Evolutionary conservation across 768 basidiomycete species (phyloP).

Genomic region (Auriscalpium microsporum): DNA sequence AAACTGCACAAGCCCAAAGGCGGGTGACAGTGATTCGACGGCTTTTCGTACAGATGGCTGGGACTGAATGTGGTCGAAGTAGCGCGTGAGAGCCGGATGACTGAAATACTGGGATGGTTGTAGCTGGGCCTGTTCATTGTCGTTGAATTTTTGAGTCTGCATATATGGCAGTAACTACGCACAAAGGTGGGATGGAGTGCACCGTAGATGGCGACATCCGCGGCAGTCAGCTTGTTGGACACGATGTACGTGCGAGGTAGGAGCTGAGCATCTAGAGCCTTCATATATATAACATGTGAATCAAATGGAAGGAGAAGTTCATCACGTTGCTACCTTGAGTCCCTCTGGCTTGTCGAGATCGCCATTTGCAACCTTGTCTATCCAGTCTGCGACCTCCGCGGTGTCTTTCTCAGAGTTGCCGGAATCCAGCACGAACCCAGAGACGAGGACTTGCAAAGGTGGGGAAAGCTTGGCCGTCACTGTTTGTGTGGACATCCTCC

Average conservation of each 20-base stretch:
- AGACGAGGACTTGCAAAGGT: constrained; percentile 42
- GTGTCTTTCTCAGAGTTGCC: constrained; percentile 56
- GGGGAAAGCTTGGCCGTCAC: constrained; percentile 19
- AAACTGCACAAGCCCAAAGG: constrained; percentile 52
- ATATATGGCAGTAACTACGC: constrained; percentile 20
- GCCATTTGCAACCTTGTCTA: constrained; percentile 50
- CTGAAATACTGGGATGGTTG: constrained; percentile 68
- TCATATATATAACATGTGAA: constrained; percentile 1
- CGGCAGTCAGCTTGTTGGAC: constrained; percentile 75
- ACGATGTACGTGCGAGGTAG: constrained; percentile 79
- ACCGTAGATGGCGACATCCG: constrained; percentile 87
- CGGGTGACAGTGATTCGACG: constrained; percentile 40
- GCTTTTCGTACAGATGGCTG: constrained; percentile 51
- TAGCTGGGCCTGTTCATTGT: constrained; percentile 48
- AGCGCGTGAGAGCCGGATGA: constrained; percentile 79
- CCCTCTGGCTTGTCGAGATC: constrained; percentile 37
- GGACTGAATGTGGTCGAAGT: constrained; percentile 91
- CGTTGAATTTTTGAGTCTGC: not conserved
- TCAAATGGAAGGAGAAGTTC: not conserved
- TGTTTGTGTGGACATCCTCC: constrained; percentile 20
- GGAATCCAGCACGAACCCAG: constrained; percentile 32
- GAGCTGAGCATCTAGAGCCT: constrained; percentile 71
- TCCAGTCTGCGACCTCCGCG: constrained; percentile 59
- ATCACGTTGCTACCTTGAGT: constrained; percentile 36
- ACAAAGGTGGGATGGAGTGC: constrained; percentile 81